These are phyloP conservation scores for Keqinozyma sinolaborantium DNA, from an alignment of 1,139 yeast genomes.

Conservation along the genomic window DNA sequence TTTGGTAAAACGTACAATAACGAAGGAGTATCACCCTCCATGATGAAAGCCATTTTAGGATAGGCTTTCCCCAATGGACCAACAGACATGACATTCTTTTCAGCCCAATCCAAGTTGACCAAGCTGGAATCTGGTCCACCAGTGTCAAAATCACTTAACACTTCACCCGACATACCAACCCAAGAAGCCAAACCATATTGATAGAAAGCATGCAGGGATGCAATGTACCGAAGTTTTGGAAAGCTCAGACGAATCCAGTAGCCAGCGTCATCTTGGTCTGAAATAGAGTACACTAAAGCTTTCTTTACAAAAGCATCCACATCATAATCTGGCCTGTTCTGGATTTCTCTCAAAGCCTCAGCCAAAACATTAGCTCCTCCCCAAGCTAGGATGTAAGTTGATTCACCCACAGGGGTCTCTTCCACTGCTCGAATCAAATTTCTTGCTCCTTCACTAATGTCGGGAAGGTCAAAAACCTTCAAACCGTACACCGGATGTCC, in stretches of 20 bases:
- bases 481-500: conserved; percentile 18
- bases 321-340: conserved; percentile 7
- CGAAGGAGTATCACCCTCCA: conserved; percentile 26
- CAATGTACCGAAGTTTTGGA: conserved; percentile 16
- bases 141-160: conserved; percentile 11
- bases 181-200: conserved; percentile 19
- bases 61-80: conserved; percentile 20
- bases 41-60: conserved; percentile 13
- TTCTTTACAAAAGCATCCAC: conserved; percentile 8
- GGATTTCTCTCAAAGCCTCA: conserved; percentile 16
- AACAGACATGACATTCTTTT: conserved; percentile 14
- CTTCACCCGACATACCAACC: conserved; percentile 22
- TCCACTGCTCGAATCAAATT: conserved; percentile 15
- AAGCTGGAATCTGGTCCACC: conserved; percentile 18
- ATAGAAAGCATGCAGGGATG: conserved; percentile 18
- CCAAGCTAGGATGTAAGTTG: conserved; percentile 17
- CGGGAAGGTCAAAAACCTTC: conserved; percentile 9
- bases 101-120: conserved; percentile 16
- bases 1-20: conserved; percentile 19
- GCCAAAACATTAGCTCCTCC: conserved; percentile 22
- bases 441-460: conserved; percentile 16
- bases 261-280: conserved; percentile 23
- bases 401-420: conserved; percentile 7
- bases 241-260: conserved; percentile 20
- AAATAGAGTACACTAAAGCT: conserved; percentile 16